Base-by-base conservation (phyloP, 2,329 filamentous ascomycete genomes). In the Paecilomyces dactylethromorphus region DNA sequence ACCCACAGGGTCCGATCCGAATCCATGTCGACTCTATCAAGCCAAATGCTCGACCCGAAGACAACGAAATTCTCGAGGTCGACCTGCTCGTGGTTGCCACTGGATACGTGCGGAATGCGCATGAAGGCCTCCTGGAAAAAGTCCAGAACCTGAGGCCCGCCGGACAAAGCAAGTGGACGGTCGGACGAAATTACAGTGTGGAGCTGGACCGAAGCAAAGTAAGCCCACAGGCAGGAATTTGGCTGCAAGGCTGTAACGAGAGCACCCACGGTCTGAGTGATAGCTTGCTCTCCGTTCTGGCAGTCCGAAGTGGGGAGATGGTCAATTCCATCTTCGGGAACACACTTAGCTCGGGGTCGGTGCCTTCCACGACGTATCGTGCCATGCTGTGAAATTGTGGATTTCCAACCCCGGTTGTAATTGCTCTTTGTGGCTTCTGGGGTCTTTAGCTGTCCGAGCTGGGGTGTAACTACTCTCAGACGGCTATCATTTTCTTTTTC, bases 201-300 rank as follows among this genome's bases (percentile, higher is more conserved):
- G 78, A 87, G 59, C 91, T 95, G 70, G 81, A 84, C 54, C 78
- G 83, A 1, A 87, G 84, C 31, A 81, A 83, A 54, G 88, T 97
- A 33, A 82, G 85, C n/a, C 71, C 81, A 0, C 85, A 87, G 52
- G 88, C 91, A 13, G 92, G 92, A 3, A 81, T 97, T 59, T 97
- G 90, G 88, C 80, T 97, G 66, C 94, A 97, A 74, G 93, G 93
- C 32, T 97, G 92, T 78, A 95, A 92, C 72, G 92, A 97, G 79
- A 86, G 82, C 62, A 96, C 92, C 33, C 93, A 97, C 74, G 93
- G 93, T 60, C 76, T 95, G 75, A 91, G 90, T 71, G 90, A 95
- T 74, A 91, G 88, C 53, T 82, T 95, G 56, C 81, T 95, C 56
- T 93, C 90, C 1, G 88, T 94, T 62, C 79, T 94, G 62, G 85